phyloP scores from a whole-genome alignment of 805 yeast genomes.

The Ogataea pini region DNA sequence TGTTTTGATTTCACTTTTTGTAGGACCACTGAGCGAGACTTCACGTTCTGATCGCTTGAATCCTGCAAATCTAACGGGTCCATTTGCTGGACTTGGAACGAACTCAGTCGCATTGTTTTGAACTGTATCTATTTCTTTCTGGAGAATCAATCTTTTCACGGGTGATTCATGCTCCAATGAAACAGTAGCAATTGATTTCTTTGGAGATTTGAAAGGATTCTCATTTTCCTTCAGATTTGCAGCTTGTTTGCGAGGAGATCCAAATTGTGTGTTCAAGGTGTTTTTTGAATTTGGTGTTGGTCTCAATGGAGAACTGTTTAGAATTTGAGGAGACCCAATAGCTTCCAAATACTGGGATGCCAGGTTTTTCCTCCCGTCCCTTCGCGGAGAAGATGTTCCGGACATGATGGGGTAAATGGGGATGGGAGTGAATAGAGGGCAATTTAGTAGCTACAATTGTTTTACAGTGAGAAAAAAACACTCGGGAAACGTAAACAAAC shows the following conservation, averaged over 20 bases:
- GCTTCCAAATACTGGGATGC: conserved; percentile 35
- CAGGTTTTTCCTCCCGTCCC: conserved; percentile 27
- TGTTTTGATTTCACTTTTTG: conserved; percentile 31
- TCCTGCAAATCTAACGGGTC: conserved; percentile 21
- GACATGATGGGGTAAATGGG: conserved; percentile 13
- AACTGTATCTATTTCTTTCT: conserved; percentile 34
- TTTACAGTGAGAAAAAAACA: background rate
- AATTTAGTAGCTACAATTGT: background rate
- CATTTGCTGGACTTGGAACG: conserved; percentile 27
- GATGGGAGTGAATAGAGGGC: background rate
- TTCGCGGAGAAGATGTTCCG: conserved; percentile 20
- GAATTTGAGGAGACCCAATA: conserved; percentile 26
- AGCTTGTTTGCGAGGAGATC: conserved; percentile 13
- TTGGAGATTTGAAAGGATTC: conserved; percentile 26
- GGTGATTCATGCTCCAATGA: conserved; percentile 25
- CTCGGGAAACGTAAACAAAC: conserved; percentile 8
- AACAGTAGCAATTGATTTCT: background rate
- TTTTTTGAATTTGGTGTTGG: conserved; percentile 15
- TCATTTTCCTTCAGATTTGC: conserved; percentile 29
- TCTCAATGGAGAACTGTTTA: conserved; percentile 23
- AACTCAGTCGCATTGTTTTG: conserved; percentile 29
- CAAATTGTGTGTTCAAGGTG: conserved; percentile 7
- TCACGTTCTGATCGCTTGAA: conserved; percentile 15
- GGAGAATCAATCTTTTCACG: conserved; percentile 35
- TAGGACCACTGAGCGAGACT: conserved; percentile 13